Evolutionary conservation across 2,329 filamentous ascomycete species (phyloP), one percentile per base, ranked within the genome.

Genomic region (Fusarium sp.): DNA sequence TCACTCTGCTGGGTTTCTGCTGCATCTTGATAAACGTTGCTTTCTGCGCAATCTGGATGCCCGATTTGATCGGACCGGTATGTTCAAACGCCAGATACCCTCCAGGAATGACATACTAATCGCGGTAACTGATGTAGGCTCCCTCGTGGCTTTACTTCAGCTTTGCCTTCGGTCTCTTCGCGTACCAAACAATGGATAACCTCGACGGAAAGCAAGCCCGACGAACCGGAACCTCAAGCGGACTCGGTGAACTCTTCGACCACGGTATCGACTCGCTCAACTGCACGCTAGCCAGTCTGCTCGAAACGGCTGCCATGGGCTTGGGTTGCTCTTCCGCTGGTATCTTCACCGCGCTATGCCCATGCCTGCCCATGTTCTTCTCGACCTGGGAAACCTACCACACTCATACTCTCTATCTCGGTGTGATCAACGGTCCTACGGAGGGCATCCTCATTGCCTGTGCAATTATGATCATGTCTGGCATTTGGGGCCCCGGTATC

Each of bases 321-420:
- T 86, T 97, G 50, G 96, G 96, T 39, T 88, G 92, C 6, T 93
- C 92, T 19, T 90, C 89, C 67, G 88, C 93, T 20, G 96, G 96
- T 69, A 91, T 96, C 57, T 96, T 97, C 77, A 98, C 96, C 1
- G 94, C 94, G 3, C 83, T 99, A 42, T 89, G 95, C 62, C 96
- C 96, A 2, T 96, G 94, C 72, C 83, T 99, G 43, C 93, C 96
- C 62, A 99, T 99, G 96, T 99, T 97, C 84, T 97, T 99, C 82
- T 97, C 95, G 4, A 99, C 96, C 3, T 99, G 96, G 96, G 96
- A 99, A 81, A 99, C 96, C 1, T 99, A 97, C 78, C 96, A 99
- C 80, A 97, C 96, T 7, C 96, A 99, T 78, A 98, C 96, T 0
- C 83, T 99, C 7, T 99, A 97, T 79, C 88, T 99, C 14, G 96